Evolutionary conservation across 2,329 filamentous ascomycete species (phyloP), one percentile per base, ranked within the genome.

Genomic region (Xylariaceae sp.): DNA sequence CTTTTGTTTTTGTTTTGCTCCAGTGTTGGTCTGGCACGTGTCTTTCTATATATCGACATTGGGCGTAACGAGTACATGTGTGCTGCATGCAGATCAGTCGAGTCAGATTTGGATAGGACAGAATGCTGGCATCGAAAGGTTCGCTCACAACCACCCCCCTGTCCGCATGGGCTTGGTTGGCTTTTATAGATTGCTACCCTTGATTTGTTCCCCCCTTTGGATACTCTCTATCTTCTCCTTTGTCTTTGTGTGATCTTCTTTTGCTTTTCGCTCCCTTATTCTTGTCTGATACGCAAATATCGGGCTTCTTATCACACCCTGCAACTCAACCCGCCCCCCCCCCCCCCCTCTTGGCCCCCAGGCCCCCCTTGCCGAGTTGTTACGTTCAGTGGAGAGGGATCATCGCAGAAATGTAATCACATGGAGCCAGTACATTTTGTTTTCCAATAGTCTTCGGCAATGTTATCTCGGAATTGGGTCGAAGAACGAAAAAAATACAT

Each of bases 11-110:
- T 19, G 31, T 49, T 57, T 55, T 11, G 60, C 60, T 60, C 63
- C 63, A 65, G 63, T 64, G 40, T 56, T 51, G 54, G 56, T 47
- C 57, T 51, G 61, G 62, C 63, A 66, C 60, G 64, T 65, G 60
- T 67, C 61, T 56, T 47, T 51, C 59, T 54, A 48, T 56, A 55
- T 54, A 56, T 58, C 59, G 56, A 63, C 54, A 63, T 64, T 63
- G 60, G 63, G 59, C 61, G 61, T 41, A 51, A 53, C 53, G 50
- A 49, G 55, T 47, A 40, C 50, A 57, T 57, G 59, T 45, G 51
- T 55, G 55, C 64, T 63, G 56, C 56, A 60, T 58, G 58, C 55
- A 60, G 58, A 60, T 60, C 56, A 58, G 53, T 51, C 56, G 50
- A 58, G 50, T 51, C 55, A 47, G 50, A 49, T 50, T 54, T 54